Evolutionary conservation across 2,329 filamentous ascomycete species (phyloP), one percentile per base, ranked within the genome.

Genomic region (Trichoderma sp.): DNA sequence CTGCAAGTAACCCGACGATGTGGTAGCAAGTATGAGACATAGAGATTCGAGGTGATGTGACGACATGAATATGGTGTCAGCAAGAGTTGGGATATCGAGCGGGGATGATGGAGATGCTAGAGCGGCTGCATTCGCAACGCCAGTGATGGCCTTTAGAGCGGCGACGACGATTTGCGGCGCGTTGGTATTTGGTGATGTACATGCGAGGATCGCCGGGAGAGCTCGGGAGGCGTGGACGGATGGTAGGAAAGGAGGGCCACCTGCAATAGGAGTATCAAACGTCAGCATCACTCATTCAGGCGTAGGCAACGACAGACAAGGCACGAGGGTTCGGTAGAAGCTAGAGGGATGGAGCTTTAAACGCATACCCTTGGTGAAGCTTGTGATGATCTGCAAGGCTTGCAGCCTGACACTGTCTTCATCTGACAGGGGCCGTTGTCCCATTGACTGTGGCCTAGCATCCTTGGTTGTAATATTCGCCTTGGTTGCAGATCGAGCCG

Each of bases 311-410:
- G 13, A 35, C 29, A 6, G 5, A 42, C 1, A 4, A 22, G 17
- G 13, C 27, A 34, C 22, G 12, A n/a, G 35, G 22, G 25, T 15
- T 6, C 15, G 10, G 34, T 22, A 63, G 10, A 29, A 5, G 34
- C 19, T 7, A 29, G 27, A 2, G 27, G 19, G 42, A 57, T 17
- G 12, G 15, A 17, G 22, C 35, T 64, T 27, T 22, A 29, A 32
- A 52, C 19, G 72, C 84, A 74, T 84, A 93, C 94, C 93, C 80
- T 91, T 90, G 67, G 93, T 92, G 75, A 98, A 87, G 77, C 92
- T 95, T 56, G 90, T 90, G 39, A 97, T 82, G n/a, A 97, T 86
- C 71, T 96, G 89, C 45, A 94, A 86, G n/a, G 91, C 90, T 77
- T 97, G 92, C 67, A 95, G 82, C 71, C 88, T 87, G 57, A 90